These are phyloP conservation scores for Iris macrosiphon DNA, from an alignment of 106 monocot genomes.

Conservation along the genomic window DNA sequence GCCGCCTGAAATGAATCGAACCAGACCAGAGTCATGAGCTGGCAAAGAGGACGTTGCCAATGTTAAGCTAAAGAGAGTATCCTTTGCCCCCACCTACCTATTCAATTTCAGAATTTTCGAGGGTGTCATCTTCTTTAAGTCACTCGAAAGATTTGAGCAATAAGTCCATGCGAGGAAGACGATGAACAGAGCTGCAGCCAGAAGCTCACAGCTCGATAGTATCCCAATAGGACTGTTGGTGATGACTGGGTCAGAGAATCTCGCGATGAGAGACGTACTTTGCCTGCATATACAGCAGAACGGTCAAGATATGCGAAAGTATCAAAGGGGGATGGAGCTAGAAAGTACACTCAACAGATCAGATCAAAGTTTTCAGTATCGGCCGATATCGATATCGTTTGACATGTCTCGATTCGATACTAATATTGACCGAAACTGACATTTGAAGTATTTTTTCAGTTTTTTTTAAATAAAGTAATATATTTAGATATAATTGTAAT, in stretches of 20 bases:
- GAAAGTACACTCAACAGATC: no score
- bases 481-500: no score
- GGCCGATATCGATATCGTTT: no score
- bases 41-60: no score
- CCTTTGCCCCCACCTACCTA: slow-evolving; percentile 16
- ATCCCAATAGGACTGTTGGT: slow-evolving; percentile 35
- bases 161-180: slow-evolving; percentile 66
- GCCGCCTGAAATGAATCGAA: slow-evolving; percentile 34
- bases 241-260: slow-evolving; percentile 43
- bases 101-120: slow-evolving; percentile 31
- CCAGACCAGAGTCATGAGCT: background rate
- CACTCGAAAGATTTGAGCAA: slow-evolving; percentile 49
- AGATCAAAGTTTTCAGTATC: no score
- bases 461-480: no score
- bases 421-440: no score
- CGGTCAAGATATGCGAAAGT: no score
- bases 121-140: slow-evolving; percentile 55
- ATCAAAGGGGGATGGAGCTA: no score
- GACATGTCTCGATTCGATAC: no score
- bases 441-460: no score
- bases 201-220: slow-evolving; percentile 40
- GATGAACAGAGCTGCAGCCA: slow-evolving; percentile 25
- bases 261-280: slow-evolving; percentile 1
- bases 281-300: slow-evolving; percentile 10
- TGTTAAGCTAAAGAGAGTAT: background rate